Percentiles rank a stretch among this genome's conserved stretches.
Evolutionary conservation across 2,329 filamentous ascomycete genomes (phyloP).

Genomic region (Aureobasidium mangrovei): DNA sequence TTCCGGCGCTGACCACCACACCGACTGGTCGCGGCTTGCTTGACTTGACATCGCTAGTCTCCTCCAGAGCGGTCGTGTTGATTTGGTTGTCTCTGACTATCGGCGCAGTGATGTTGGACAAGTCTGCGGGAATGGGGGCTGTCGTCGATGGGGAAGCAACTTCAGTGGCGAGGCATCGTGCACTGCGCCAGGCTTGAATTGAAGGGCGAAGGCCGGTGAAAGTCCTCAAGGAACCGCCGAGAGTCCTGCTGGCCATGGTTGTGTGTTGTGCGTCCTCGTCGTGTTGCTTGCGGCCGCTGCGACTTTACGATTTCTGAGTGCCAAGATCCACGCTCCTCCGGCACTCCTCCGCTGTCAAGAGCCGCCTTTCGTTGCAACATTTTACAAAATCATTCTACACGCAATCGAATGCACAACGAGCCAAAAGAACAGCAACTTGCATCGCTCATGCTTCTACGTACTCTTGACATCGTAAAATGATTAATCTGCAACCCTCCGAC

Average conservation of each 20-base stretch:
- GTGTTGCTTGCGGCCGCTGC: background rate
- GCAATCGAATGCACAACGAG: background rate
- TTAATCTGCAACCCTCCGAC: background rate
- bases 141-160: slow-evolving; percentile 1
- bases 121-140: background rate
- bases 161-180: slow-evolving; percentile 11
- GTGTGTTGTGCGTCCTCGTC: background rate
- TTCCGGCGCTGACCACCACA: slow-evolving; percentile 67
- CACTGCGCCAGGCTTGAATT: slow-evolving; percentile 13
- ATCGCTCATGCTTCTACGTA: background rate
- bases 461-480: background rate
- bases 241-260: slow-evolving; percentile 8
- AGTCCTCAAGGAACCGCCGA: slow-evolving; percentile 1
- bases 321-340: background rate
- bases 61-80: background rate
- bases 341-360: too few species aligned
- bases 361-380: background rate
- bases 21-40: slow-evolving; percentile 32
- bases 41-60: background rate
- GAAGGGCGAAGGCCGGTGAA: slow-evolving; percentile 10
- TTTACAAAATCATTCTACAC: background rate
- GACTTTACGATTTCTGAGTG: background rate
- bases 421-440: background rate
- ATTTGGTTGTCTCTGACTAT: background rate
- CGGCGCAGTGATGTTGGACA: slow-evolving; percentile 1